phyloP scores from a whole-genome alignment of 2,329 filamentous ascomycete species.

The Tricladium varicosporioides region DNA sequence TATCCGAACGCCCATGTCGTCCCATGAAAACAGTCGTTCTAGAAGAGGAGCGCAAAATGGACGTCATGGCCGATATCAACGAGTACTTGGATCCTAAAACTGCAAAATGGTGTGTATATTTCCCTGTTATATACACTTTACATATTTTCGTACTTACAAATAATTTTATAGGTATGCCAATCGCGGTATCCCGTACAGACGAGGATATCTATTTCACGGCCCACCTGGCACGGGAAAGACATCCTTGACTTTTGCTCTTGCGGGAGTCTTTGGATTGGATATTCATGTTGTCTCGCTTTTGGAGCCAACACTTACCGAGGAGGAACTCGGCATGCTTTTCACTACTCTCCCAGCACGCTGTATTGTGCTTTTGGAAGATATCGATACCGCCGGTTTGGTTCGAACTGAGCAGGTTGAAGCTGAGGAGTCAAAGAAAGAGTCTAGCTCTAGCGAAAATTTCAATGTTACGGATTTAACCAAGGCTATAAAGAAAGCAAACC shows the following conservation, averaged over 20 bases:
- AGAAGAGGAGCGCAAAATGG: slow-evolving; percentile 62
- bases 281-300: slow-evolving; percentile 63
- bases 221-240: slow-evolving; percentile 75
- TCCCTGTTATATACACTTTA: no score
- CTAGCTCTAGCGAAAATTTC: slow-evolving; percentile 26
- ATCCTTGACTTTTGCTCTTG: slow-evolving; percentile 62
- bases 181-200: slow-evolving; percentile 70
- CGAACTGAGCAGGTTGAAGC: slow-evolving; percentile 34
- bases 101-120: slow-evolving; percentile 60
- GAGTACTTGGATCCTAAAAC: slow-evolving; percentile 73
- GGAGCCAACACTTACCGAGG: slow-evolving; percentile 60
- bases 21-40: slow-evolving; percentile 76
- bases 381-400: slow-evolving; percentile 62
- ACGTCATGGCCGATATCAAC: slow-evolving; percentile 69
- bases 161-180: slow-evolving; percentile 42
- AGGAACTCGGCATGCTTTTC: slow-evolving; percentile 58
- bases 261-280: slow-evolving; percentile 63
- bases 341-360: slow-evolving; percentile 59
- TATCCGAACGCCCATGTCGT: slow-evolving; percentile 62
- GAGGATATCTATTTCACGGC: slow-evolving; percentile 77
- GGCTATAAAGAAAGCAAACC: slow-evolving; percentile 42
- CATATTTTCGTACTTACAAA: no score
- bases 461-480: slow-evolving; percentile 43
- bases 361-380: slow-evolving; percentile 67
- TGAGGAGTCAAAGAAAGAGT: slow-evolving; percentile 18